These are phyloP conservation scores for Tricholoma terreum DNA, from an alignment of 768 basidiomycete genomes.

Conservation along the genomic window DNA sequence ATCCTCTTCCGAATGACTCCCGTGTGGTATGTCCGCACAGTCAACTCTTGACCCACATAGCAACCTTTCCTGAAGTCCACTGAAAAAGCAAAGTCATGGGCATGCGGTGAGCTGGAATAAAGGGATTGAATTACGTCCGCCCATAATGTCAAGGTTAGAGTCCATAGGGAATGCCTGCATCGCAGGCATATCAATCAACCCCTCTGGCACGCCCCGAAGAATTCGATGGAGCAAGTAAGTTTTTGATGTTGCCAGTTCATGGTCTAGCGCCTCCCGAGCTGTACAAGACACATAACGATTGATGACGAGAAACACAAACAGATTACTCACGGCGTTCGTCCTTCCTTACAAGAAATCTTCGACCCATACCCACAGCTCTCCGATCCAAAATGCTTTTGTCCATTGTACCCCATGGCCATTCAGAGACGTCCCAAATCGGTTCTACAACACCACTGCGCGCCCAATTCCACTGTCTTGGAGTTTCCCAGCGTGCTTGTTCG, in stretches of 20 bases:
- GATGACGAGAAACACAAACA: neutral
- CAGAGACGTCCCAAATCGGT: slow-evolving; percentile 57
- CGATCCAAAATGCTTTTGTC: slow-evolving; percentile 56
- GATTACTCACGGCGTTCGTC: slow-evolving; percentile 68
- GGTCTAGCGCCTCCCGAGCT: slow-evolving; percentile 55
- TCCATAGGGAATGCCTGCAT: slow-evolving; percentile 89
- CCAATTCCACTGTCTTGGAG: slow-evolving; percentile 40
- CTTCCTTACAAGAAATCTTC: slow-evolving; percentile 63
- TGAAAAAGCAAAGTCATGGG: slow-evolving; percentile 17
- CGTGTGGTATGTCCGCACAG: slow-evolving; percentile 94
- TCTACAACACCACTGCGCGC: slow-evolving; percentile 77
- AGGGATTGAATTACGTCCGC: slow-evolving; percentile 61
- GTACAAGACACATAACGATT: neutral
- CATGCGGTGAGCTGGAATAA: neutral
- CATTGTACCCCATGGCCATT: slow-evolving; percentile 61
- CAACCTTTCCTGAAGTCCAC: slow-evolving; percentile 98
- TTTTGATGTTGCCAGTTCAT: slow-evolving; percentile 50
- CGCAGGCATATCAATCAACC: slow-evolving; percentile 68
- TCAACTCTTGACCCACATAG: slow-evolving; percentile 96
- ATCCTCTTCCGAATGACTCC: slow-evolving; percentile 90
- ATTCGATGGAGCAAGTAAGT: slow-evolving; percentile 80
- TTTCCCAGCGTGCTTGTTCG: slow-evolving; percentile 23
- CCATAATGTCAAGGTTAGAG: slow-evolving; percentile 92
- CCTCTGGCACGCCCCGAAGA: slow-evolving; percentile 85
- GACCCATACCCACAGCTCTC: slow-evolving; percentile 77